phyloP scores from a whole-genome alignment of 2,329 filamentous ascomycete genomes.

The Aspergillus alliaceus region DNA sequence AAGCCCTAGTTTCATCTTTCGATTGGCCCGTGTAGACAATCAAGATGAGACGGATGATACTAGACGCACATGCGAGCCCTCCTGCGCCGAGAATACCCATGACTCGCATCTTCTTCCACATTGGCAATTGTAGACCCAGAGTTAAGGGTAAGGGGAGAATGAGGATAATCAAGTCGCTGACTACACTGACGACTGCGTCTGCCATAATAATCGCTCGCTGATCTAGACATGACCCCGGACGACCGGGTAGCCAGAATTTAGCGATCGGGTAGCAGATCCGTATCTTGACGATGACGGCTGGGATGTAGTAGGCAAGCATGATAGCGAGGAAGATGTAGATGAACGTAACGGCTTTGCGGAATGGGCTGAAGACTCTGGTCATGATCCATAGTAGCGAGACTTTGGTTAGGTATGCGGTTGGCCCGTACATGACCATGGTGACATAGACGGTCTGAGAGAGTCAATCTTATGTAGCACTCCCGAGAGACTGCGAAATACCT shows the following conservation, averaged over 20 bases:
- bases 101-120: constrained; percentile 48
- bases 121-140: constrained; percentile 45
- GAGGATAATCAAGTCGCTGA: constrained; percentile 57
- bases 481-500: constrained; percentile 24
- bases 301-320: constrained; percentile 43
- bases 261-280: constrained; percentile 44
- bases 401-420: constrained; percentile 47
- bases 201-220: constrained; percentile 48
- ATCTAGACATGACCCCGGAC: constrained; percentile 25
- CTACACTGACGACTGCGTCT: constrained; percentile 59
- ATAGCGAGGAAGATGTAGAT: constrained; percentile 41
- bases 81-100: constrained; percentile 52
- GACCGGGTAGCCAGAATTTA: constrained; percentile 39
- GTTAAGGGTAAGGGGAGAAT: constrained; percentile 52
- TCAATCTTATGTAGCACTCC: not conserved
- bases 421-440: constrained; percentile 48
- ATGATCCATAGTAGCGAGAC: constrained; percentile 47
- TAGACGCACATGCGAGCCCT: constrained; percentile 29
- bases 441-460: constrained; percentile 40
- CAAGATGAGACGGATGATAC: constrained; percentile 27
- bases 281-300: constrained; percentile 45
- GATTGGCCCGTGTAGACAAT: constrained; percentile 25
- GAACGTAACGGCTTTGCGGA: constrained; percentile 40
- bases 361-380: constrained; percentile 43
- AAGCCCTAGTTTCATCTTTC: constrained; percentile 24